A percentile compares a stretch with the other conserved stretches of the same genome.
phyloP scores from a whole-genome alignment of 495 filamentous ascomycete species.

The Thozetella sp. region DNA sequence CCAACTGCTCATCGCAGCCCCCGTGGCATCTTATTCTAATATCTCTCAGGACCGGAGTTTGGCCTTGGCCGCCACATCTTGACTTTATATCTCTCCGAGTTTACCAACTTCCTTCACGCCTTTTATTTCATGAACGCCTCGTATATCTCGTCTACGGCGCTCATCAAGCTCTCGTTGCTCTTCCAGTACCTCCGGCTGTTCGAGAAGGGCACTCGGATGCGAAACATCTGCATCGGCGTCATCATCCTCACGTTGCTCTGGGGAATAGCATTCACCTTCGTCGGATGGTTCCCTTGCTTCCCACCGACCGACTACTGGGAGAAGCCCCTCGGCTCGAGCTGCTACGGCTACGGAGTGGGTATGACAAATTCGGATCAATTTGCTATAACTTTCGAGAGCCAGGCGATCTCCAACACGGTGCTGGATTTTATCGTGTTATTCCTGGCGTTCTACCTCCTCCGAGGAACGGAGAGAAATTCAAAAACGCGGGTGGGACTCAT shows the following conservation, averaged over 20 bases:
- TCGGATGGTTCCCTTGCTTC: conserved; percentile 32
- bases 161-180: conserved; percentile 34
- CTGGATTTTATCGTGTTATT: conserved; percentile 29
- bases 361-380: conserved; percentile 16
- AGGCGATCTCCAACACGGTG: conserved; percentile 27
- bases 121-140: conserved; percentile 30
- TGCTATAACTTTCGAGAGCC: conserved; percentile 27
- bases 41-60: not conserved
- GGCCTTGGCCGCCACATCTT: conserved; percentile 11
- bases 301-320: conserved; percentile 25
- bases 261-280: conserved; percentile 27
- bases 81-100: conserved; percentile 2
- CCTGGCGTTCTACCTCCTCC: conserved; percentile 28
- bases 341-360: conserved; percentile 26
- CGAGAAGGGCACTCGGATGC: conserved; percentile 12
- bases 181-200: conserved; percentile 35
- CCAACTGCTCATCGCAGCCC: not conserved
- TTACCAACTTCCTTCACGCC: conserved; percentile 1
- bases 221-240: conserved; percentile 15
- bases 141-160: conserved; percentile 24
- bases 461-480: conserved; percentile 13
- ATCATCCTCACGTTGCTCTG: conserved; percentile 23
- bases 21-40: too few species aligned
- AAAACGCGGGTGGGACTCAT: conserved; percentile 19
- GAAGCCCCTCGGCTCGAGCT: not conserved